Base-by-base conservation (phyloP, 2,329 filamentous ascomycete species). In the Colletotrichum cordylinicola region DNA sequence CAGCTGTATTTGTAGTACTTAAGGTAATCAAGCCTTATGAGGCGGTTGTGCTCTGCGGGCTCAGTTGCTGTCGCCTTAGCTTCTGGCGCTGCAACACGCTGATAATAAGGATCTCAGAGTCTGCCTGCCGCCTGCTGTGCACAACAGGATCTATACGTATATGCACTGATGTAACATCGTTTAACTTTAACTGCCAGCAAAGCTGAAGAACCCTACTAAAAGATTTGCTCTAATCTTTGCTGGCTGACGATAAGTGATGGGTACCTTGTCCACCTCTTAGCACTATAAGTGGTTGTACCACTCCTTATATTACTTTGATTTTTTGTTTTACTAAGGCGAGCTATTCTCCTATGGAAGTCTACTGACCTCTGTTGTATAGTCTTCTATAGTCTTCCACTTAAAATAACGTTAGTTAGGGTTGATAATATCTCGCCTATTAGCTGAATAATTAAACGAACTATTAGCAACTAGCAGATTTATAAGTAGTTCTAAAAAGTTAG, bases 121-220 rank as follows among this genome's bases (percentile, higher is more conserved):
- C 35, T 56, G 68, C 67, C 39, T 43, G 56, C 13, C 21, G 43
- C 43, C 43, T n/a, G 43, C 10, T 21, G 10, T 52, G 58, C 5
- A 24, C 39, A 61, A 67, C 12, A 35, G 60, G 61, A 39, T 68
- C 48, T 48, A 27, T 67, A 21, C 24, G 24, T 27, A 27, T 27
- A 21, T 35, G 8, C 27, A n/a, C 61, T 35, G 68, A 72, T 72
- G 72, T 65, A 67, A 72, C 72, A 52, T 56, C 55, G 58, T 67
- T 18, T 43, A 72, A 67, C 68, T 67, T n/a, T 67, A 56, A 75
- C 39, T 24, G 52, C 29, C 29, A 15, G 24, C 29, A 1, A 56
- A 60, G 13, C 24, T 33, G 48, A 65, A 70, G 37, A 52, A 64
- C 58, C 58, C 67, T 58, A 37, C 58, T 48, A 4, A 29, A 18